Evolutionary conservation across 768 basidiomycete species (phyloP).

Genomic region (Amanita rubescens): DNA sequence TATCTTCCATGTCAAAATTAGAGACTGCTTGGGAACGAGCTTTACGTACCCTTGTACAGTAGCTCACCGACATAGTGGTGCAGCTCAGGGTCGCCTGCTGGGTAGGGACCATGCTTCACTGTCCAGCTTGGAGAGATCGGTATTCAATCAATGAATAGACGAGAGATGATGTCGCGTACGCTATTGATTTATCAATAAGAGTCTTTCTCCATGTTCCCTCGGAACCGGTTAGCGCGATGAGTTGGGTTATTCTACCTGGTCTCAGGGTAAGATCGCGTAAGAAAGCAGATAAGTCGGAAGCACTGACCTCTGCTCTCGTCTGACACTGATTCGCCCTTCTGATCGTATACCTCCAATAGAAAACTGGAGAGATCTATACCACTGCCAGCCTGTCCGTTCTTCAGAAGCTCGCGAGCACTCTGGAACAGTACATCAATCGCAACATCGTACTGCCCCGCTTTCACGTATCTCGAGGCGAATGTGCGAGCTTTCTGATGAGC

Average conservation of each 20-base stretch:
- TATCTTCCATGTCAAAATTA: neutral
- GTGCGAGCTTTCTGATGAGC: constrained; percentile 97
- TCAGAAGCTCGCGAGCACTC: constrained; percentile 80
- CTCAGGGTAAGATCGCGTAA: constrained; percentile 2
- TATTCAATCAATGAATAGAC: neutral
- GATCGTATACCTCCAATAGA: constrained; percentile 78
- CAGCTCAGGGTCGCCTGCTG: constrained; percentile 81
- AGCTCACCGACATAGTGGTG: constrained; percentile 90
- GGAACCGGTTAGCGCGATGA: constrained; percentile 80
- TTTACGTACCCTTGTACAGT: constrained; percentile 63
- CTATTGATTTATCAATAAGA: constrained; percentile 73
- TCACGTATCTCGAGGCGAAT: constrained; percentile 82
- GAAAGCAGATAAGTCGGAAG: neutral
- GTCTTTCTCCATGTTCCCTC: constrained; percentile 87
- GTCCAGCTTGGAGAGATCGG: constrained; percentile 63
- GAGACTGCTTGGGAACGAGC: neutral
- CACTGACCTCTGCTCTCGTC: constrained; percentile 75
- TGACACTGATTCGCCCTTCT: constrained; percentile 60
- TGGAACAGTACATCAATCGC: constrained; percentile 94
- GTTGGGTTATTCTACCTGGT: constrained; percentile 80
- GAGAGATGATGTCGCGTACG: constrained; percentile 41
- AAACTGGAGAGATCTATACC: constrained; percentile 81
- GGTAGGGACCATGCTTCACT: constrained; percentile 65
- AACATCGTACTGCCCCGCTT: constrained; percentile 72
- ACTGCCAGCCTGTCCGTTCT: constrained; percentile 81